Evolutionary conservation across 306 rosid genomes (phyloP).

Genomic region (Glycine latifolia): DNA sequence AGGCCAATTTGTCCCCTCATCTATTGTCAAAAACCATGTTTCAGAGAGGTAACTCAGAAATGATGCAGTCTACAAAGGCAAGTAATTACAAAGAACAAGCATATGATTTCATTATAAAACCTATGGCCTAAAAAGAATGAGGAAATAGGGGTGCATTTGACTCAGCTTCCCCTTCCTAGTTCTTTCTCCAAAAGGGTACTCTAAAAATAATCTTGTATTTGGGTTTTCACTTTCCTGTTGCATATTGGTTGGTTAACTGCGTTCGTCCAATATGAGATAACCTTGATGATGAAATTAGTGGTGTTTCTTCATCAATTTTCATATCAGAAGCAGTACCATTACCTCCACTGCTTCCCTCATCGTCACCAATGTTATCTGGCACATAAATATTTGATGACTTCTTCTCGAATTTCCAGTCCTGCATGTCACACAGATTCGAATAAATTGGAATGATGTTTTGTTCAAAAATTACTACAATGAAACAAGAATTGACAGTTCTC

Average conservation of each 20-base stretch:
- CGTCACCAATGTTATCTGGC: constrained; percentile 53
- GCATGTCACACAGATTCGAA: constrained; percentile 36
- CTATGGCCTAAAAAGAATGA: constrained; percentile 52
- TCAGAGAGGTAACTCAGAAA: constrained; percentile 35
- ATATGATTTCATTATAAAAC: constrained; percentile 34
- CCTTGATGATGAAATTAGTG: constrained; percentile 73
- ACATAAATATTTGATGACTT: constrained; percentile 69
- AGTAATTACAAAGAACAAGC: constrained; percentile 50
- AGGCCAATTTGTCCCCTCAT: constrained; percentile 26
- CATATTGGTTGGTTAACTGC: constrained; percentile 39
- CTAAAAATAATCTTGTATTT: constrained; percentile 23
- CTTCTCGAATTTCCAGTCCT: constrained; percentile 94
- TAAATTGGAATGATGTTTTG: too few relatives aligned
- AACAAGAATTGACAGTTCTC: not conserved
- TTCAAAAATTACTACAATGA: too few relatives aligned
- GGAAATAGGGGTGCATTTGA: constrained; percentile 43
- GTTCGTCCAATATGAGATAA: constrained; percentile 52
- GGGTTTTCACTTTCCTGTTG: constrained; percentile 39
- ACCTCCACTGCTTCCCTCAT: constrained; percentile 55
- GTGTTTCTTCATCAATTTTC: constrained; percentile 70
- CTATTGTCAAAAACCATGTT: constrained; percentile 7
- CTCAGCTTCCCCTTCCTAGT: constrained; percentile 39
- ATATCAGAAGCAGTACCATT: constrained; percentile 51
- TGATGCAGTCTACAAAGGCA: constrained; percentile 39
- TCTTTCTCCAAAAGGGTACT: constrained; percentile 27